Evolutionary conservation across 495 filamentous ascomycete genomes (phyloP), one percentile per base, ranked within the genome.

Genomic region (Talaromyces wortmannii): DNA sequence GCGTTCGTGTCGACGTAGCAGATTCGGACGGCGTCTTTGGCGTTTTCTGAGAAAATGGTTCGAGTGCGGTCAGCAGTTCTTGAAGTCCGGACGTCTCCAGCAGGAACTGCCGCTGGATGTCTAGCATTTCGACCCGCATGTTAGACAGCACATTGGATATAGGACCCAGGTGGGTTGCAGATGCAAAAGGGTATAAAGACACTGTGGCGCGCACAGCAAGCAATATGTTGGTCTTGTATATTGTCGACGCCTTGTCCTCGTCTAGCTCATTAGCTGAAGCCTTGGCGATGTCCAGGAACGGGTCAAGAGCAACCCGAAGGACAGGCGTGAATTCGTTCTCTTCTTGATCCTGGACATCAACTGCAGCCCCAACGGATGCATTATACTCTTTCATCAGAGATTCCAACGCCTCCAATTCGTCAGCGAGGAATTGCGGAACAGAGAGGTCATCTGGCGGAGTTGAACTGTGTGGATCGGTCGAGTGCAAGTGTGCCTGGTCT

Each of bases 191-290:
- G 57, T 70, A 79, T 15, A 63, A 55, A 12, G 65, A 63, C 30
- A 81, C 59, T 32, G 71, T 64, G 10, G 70, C 59, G 32, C 70
- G 72, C 8, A 67, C 81, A 5, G 81, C 78, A 5, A 91, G 68
- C 30, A 90, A 74, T 63, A 89, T 91, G 71, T 97, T 97, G 56
- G 91, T 77, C 30, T 84, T 77, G 70, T 96, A 96, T 52, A 97
- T 88, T 50, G 83, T 79, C 50, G 74, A 73, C 2, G 75, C 74
- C 23, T 73, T 73, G 0, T 86, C 81, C 4, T 79, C 64, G 7
- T 67, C 62, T 2, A 92, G 69, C 47, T 80, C 74, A 49, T 82
- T 76, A 10, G 85, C 80, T 50, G 95, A 81, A 31, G 83, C 83
- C 52, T 81, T 80, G 63, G 90, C 90, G 13, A 84, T 78, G 4